Percentiles rank a stretch among this genome's conserved stretches.
phyloP scores from a whole-genome alignment of 306 rosid species.

The Hylodesmum podocarpum region DNA sequence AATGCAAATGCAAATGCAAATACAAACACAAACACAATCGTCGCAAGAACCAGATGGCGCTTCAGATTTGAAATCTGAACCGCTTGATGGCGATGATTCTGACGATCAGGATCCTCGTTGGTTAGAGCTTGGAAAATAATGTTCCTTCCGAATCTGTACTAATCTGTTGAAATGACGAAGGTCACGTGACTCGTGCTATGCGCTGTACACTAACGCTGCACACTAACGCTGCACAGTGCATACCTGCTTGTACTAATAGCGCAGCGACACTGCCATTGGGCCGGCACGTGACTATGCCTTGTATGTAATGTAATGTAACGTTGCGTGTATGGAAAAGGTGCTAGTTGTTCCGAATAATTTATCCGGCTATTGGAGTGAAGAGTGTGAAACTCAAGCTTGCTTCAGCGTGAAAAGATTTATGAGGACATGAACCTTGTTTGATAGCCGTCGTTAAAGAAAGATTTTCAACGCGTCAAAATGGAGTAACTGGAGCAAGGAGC shows the following conservation, averaged over 20 bases:
- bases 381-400: slow-evolving; percentile 3
- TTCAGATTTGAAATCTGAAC: slow-evolving; percentile 54
- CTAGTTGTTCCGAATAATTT: not conserved
- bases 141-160: not conserved
- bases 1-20: not conserved
- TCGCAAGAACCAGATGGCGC: slow-evolving; percentile 41
- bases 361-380: not conserved
- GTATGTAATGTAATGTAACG: not conserved
- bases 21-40: slow-evolving; percentile 35
- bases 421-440: not conserved
- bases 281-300: not conserved
- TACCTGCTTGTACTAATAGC: not conserved
- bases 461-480: slow-evolving; percentile 1
- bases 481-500: not conserved
- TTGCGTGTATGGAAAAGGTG: not conserved
- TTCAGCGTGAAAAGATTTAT: not conserved
- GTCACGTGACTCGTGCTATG: not conserved
- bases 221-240: not conserved
- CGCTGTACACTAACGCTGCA: not conserved
- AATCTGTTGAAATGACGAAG: not conserved
- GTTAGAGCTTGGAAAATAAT: slow-evolving; percentile 58
- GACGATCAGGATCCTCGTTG: slow-evolving; percentile 52
- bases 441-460: not conserved
- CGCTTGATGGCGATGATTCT: slow-evolving; percentile 52
- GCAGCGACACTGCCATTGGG: not conserved